Conservation (phyloP, 352 stramenopile genomes). For the Blastocystis sp. region DNA sequence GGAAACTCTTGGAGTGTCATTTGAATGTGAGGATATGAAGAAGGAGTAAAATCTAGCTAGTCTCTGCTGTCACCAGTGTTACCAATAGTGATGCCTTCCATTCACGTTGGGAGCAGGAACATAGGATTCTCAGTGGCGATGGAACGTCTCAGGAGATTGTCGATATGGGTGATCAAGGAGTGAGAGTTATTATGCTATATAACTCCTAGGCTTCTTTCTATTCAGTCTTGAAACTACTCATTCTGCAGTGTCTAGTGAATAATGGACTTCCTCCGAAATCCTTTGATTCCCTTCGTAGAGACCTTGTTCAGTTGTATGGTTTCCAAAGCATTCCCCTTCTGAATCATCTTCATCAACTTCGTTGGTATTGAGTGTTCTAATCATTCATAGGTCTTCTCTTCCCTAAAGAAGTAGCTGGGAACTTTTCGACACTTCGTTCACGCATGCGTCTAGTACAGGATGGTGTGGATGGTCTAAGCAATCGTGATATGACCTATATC, state of each 20-base stretch:
- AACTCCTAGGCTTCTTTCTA: conserved; percentile 8
- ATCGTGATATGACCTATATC: conserved; percentile 58
- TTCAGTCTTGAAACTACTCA: conserved; percentile 39
- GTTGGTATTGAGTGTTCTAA: neutral
- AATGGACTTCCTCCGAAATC: conserved; percentile 52
- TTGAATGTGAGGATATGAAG: neutral
- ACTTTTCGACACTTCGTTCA: conserved; percentile 25
- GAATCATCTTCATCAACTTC: conserved; percentile 20
- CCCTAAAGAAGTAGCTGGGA: conserved; percentile 9
- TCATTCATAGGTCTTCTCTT: conserved; percentile 15
- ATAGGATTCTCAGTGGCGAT: conserved; percentile 7
- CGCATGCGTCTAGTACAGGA: conserved; percentile 59
- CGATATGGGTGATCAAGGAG: conserved; percentile 2
- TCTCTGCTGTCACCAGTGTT: conserved; percentile 20
- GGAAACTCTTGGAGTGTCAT: conserved; percentile 12
- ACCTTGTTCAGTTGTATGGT: conserved; percentile 18
- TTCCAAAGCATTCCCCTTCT: conserved; percentile 29
- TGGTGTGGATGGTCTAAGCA: conserved; percentile 32
- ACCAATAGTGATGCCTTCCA: conserved; percentile 42
- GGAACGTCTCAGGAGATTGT: neutral
- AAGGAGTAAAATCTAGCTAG: neutral
- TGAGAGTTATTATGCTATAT: neutral
- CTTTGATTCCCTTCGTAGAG: neutral
- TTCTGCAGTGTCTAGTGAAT: conserved; percentile 25
- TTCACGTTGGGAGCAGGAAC: conserved; percentile 7